Base-by-base conservation (phyloP, 805 yeast genomes). In the Metschnikowia henanensis region DNA sequence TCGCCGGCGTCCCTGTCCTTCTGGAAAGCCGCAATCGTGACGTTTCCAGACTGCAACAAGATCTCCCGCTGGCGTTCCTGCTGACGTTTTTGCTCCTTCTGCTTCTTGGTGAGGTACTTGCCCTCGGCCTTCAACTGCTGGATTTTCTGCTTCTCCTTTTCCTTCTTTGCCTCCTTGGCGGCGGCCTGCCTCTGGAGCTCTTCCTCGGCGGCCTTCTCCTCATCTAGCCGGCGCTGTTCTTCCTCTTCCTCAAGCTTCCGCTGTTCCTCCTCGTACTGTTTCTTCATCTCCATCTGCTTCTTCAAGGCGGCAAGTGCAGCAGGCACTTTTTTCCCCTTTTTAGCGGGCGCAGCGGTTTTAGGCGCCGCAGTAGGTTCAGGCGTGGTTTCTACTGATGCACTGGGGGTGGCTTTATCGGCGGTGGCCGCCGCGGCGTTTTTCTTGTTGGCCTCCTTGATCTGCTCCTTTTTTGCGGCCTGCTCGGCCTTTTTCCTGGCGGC, bases 51-150 rank as follows among this genome's bases (percentile, higher is more conserved):
- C 46, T 83, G 83, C 52, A 92, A 75, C 49, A 92, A 73, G 58
- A 84, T 90, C 52, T 87, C 87, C 65, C 95, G 86, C 72, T 98
- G 89, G 63, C 87, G 86, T 61, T 92, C 97, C 58, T 83, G 79
- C 31, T 83, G 66, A 41, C 83, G 87, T 71, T 87, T 87, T 64
- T 90, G 96, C 66, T 90, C 96, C 69, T 87, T 89, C 75, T 94
- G 99, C 63, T 91, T 92, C 73, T 88, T 94, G 47, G 97, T 87
- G 61, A 94, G 71, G 43, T 84, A 81, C 63, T 94, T 94, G 60
- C 99, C 99, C 69, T 92, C 97, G 28, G 97, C 94, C 70, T 87
- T 88, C 64, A 94, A 80, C 70, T 88, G 92, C 59, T 94, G 99
- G 54, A 80, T 84, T 75, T 86, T 90, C 47, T 78, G 77, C 68